Evolutionary conservation across 2,329 filamentous ascomycete species (phyloP), one percentile per base, ranked within the genome.

Genomic region (Clonostachys rosea): DNA sequence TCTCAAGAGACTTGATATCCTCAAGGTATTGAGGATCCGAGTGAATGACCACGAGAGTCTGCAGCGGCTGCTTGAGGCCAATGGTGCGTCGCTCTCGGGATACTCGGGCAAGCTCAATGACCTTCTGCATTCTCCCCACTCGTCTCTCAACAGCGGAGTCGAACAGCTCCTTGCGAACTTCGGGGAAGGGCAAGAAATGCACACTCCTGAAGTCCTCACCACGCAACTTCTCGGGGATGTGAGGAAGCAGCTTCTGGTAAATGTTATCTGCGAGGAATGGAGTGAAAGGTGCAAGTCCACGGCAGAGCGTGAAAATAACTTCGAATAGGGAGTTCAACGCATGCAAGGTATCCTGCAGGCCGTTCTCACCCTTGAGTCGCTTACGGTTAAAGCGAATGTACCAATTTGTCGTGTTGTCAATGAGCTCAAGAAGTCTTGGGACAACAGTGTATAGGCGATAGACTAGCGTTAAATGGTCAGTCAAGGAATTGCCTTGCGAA

Each of bases 351-450:
- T 97, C 94, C 13, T 91, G 80, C 20, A 89, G 68, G 16, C 91
- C 90, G 54, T 89, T 84, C 62, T 95, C 91, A 40, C 91, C 91
- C 81, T 96, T 96, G 55, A 96, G 76, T 47, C 91, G 83, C 66
- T 88, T 88, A 47, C 91, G 81, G 74, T 96, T 96, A 74, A 96
- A 95, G 51, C 91, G 82, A 64, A 96, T 96, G 69, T 96, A 96
- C 91, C 91, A 96, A 69, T 97, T 97, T n/a, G 91, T 96, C 5
- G 89, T 91, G 68, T 95, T 91, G 60, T 96, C 92, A 54, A 96
- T 95, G 59, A 95, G 79, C 49, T 79, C 79, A 16, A 95, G 78
- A 50, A 97, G 71, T 52, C 88, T 80, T 8, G 91, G 91, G 41
- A 96, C 91, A 41, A 97, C 92, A 2, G 91, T 97, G 68, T 96